phyloP scores from a whole-genome alignment of 805 yeast species.

The Wickerhamomyces sydowiorum region DNA sequence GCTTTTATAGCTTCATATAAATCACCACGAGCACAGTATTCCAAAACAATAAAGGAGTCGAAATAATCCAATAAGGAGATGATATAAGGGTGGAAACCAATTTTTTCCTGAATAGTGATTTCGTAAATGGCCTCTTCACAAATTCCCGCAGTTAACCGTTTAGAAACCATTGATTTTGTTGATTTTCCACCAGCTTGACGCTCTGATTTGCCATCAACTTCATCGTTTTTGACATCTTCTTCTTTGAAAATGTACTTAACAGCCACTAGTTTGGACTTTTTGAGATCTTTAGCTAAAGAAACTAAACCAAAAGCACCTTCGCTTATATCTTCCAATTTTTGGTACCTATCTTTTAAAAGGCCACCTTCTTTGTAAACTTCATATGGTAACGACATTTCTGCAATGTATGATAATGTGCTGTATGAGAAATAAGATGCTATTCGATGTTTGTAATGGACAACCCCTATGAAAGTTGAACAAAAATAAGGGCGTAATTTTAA shows the following conservation, averaged over 20 bases:
- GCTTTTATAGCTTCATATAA: slow-evolving; percentile 71
- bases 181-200: slow-evolving; percentile 29
- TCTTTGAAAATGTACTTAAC: slow-evolving; percentile 75
- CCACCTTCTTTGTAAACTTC: slow-evolving; percentile 39
- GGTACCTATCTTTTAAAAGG: slow-evolving; percentile 57
- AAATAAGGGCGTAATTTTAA: too few relatives aligned
- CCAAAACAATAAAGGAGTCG: slow-evolving; percentile 68
- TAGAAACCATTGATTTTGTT: background rate
- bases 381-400: slow-evolving; percentile 22
- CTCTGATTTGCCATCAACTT: slow-evolving; percentile 31
- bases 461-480: too few relatives aligned
- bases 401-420: background rate
- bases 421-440: background rate
- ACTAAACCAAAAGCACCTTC: slow-evolving; percentile 95
- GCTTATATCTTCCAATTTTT: slow-evolving; percentile 67
- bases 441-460: too few relatives aligned
- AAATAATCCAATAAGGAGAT: slow-evolving; percentile 57
- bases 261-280: slow-evolving; percentile 58
- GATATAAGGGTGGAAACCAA: slow-evolving; percentile 54
- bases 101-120: slow-evolving; percentile 54
- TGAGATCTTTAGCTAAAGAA: slow-evolving; percentile 70
- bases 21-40: slow-evolving; percentile 85
- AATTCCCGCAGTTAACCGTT: slow-evolving; percentile 8
- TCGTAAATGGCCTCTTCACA: slow-evolving; percentile 63
- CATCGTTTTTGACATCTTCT: slow-evolving; percentile 29